Base-by-base conservation (phyloP, 495 filamentous ascomycete species). In the Daldinia concentrica region DNA sequence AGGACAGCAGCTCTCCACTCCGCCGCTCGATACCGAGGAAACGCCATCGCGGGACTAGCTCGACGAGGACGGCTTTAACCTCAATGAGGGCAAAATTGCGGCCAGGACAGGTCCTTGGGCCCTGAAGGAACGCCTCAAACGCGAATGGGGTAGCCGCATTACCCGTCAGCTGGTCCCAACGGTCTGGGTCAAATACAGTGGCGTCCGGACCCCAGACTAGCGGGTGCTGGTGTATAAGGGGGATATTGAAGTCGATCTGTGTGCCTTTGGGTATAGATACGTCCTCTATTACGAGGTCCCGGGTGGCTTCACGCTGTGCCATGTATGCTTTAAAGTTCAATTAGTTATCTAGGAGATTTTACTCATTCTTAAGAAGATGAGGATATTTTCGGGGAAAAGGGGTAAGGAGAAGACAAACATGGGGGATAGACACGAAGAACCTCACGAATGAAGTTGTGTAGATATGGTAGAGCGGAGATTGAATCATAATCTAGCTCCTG, bases 361-460 rank as follows among this genome's bases (percentile, higher is more conserved):
- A 12, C 4, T 27, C 5, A 19, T 50, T 29, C 27, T 57, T 1
- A 11, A 15, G 19, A 17, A 45, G 29, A 19, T 15, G 29, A 14
- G 15, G 29, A 27, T 19, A 24, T 5, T 24, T 48, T 48, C n/a
- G 17, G 30, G 4, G 37, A 14, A 17, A 34, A 34, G 48, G 15
- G n/a, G n/a, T 9, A 30, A 15, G n/a, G 39, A 27, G 57, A 56
- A 11, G 37, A 66, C 73, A 30, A 69, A 75, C 75, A 64, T 15
- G 82, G 79, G 14, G 78, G 74, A 51, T 75, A 77, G n/a, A 81
- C 36, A 3, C 83, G 78, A 2, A 84, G 72, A 0, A 79, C 74
- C 51, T 86, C 83, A 22, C 64, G 72, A 1, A 78, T 58, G 59
- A 84, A 77, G 19, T 81, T 80, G 57, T 79, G 68, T 0, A 85